Base-by-base conservation (phyloP, 345 rosid species). In the Gossypium bickii region DNA sequence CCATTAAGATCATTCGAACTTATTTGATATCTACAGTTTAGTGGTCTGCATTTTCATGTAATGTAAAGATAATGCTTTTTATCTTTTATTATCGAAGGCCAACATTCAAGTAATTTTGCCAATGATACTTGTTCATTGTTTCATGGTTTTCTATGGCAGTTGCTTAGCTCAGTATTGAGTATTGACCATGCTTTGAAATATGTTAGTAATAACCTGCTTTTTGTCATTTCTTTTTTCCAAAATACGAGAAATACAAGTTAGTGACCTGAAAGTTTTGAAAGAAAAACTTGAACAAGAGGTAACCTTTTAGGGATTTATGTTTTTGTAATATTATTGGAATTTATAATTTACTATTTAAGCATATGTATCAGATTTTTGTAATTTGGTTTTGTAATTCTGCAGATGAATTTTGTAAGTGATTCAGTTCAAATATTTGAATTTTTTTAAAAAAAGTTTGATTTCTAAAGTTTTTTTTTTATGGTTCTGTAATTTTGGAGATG, bases 281-380 rank as follows among this genome's bases (percentile, higher is more conserved):
- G 97, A 88, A 77, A 95, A 89, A 84, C 99, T 93, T 65, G 89
- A 89, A 74, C 87, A 89, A 72, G 97, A 95, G 98, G 99, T 95
- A 86, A 62, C 74, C 38, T 73, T 71, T 59, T 53, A 55, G 27
- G 76, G 52, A 60, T 74, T 56, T 45, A 52, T 71, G 10, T 69
- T 15, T 29, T 43, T 41, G 20, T 64, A 22, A 20, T 68, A 56
- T 56, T 25, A 41, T 10, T 66, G 48, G 45, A 22, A 4, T 44
- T 17, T 58, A 10, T 62, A 25, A 13, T 79, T 71, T 49, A 43
- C 41, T 41, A 2, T 64, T 72, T 11, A 15, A 29, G 16, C 7
- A 20, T 47, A 64, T 52, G 18, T 65, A 13, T 34, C 38, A 4
- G 6, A 4, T 1, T 34, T 34, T 4, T 34, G 38, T 55, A 9